Evolutionary conservation across 2,329 filamentous ascomycete species (phyloP).

Genomic region (Ophiostoma fasciatum): DNA sequence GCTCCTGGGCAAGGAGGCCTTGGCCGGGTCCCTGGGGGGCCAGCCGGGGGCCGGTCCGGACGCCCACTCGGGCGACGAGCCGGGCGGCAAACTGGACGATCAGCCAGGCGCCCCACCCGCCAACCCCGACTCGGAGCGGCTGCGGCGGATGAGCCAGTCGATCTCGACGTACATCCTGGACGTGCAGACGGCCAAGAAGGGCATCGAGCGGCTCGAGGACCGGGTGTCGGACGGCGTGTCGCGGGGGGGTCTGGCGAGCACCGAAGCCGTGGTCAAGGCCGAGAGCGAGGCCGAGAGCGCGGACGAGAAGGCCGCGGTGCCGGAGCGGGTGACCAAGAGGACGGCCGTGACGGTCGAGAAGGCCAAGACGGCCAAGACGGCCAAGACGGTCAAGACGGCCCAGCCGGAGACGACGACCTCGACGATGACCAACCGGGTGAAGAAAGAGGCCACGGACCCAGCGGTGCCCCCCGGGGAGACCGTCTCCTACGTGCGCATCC

Average conservation of each 20-base stretch:
- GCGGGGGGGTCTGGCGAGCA: too few species aligned
- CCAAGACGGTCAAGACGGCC: too few species aligned
- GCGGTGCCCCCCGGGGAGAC: conserved; percentile 6
- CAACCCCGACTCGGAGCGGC: conserved; percentile 12
- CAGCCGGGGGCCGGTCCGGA: conserved; percentile 17
- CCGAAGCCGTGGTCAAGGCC: too few species aligned
- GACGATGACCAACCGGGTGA: too few species aligned
- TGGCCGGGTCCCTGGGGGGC: conserved; percentile 18
- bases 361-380: neutral
- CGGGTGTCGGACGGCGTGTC: conserved; percentile 31
- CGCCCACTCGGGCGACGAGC: conserved; percentile 12
- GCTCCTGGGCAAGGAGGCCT: conserved; percentile 20
- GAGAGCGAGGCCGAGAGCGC: conserved; percentile 1
- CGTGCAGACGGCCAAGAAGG: conserved; percentile 39
- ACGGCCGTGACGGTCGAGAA: neutral
- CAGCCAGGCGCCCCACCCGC: too few species aligned
- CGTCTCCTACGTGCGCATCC: conserved; percentile 25
- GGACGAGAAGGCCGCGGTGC: neutral
- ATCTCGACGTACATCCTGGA: conserved; percentile 35
- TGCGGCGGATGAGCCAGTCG: conserved; percentile 33
- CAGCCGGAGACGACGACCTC: too few species aligned
- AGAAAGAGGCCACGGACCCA: too few species aligned
- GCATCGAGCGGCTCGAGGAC: conserved; percentile 42
- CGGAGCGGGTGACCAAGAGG: neutral
- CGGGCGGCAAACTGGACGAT: too few species aligned